phyloP scores from a whole-genome alignment of 1,284 basidiomycete species.

The Malassezia japonica region DNA sequence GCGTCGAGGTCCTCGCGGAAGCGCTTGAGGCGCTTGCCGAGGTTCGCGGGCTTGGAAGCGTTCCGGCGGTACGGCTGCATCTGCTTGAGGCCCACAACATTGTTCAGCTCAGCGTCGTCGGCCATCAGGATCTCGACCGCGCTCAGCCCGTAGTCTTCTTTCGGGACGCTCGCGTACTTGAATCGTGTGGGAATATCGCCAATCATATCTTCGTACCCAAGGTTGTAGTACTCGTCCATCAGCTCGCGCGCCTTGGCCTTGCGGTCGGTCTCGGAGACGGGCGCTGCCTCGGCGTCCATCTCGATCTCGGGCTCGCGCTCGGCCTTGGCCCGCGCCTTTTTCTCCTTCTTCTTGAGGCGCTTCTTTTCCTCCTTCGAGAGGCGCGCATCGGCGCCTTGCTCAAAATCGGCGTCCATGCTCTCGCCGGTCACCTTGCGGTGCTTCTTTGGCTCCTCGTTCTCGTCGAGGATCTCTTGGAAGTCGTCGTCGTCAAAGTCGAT shows the following conservation, averaged over 20 bases:
- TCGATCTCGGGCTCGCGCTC: neutral
- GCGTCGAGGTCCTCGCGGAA: constrained; percentile 57
- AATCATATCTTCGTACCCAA: constrained; percentile 94
- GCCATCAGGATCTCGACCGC: constrained; percentile 84
- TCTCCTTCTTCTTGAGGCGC: constrained; percentile 48
- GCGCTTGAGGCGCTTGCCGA: constrained; percentile 61
- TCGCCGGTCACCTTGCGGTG: constrained; percentile 50
- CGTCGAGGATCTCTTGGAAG: constrained; percentile 60
- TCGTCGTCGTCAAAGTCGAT: constrained; percentile 87
- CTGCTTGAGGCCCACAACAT: constrained; percentile 76
- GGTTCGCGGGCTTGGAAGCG: constrained; percentile 58
- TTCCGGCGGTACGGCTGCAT: constrained; percentile 73
- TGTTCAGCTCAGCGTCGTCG: constrained; percentile 83
- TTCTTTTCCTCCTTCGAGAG: constrained; percentile 73
- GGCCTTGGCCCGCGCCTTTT: constrained; percentile 9
- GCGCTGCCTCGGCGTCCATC: constrained; percentile 16
- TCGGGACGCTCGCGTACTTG: constrained; percentile 69
- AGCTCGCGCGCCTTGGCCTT: constrained; percentile 61
- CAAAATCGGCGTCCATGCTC: constrained; percentile 62
- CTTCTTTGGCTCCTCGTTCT: constrained; percentile 46
- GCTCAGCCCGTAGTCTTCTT: constrained; percentile 64
- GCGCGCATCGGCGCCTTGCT: constrained; percentile 49
- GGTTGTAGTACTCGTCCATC: constrained; percentile 76
- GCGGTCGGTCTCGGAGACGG: constrained; percentile 24
- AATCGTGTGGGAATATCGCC: constrained; percentile 85